Percentiles rank a stretch among this genome's conserved stretches.
phyloP scores from a whole-genome alignment of 371 early-diverging fungal genomes.

The Smittium mucronatum region DNA sequence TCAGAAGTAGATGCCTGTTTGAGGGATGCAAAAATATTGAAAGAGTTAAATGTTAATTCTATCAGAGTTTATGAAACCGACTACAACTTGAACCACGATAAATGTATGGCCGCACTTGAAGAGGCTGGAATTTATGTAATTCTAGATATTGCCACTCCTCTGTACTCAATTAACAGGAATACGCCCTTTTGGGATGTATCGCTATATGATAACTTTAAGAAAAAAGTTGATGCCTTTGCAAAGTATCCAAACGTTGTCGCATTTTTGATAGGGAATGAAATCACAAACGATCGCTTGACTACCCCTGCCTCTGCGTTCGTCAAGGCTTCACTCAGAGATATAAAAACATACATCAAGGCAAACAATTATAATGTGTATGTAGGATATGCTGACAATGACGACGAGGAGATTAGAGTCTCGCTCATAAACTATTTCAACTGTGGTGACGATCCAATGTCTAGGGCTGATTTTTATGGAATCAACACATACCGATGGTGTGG shows the following conservation, averaged over 20 bases:
- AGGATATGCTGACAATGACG: slow-evolving; percentile 70
- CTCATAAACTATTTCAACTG: slow-evolving; percentile 61
- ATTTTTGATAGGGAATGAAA: slow-evolving; percentile 73
- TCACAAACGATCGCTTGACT: slow-evolving; percentile 49
- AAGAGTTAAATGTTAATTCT: slow-evolving; percentile 53
- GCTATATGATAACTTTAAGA: slow-evolving; percentile 40
- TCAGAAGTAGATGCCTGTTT: slow-evolving; percentile 45
- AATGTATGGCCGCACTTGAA: slow-evolving; percentile 56
- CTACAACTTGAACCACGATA: slow-evolving; percentile 47
- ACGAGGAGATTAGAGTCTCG: slow-evolving; percentile 48
- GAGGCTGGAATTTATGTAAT: slow-evolving; percentile 57
- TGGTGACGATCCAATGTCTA: slow-evolving; percentile 41
- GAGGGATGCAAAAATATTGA: slow-evolving; percentile 51
- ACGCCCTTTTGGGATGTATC: slow-evolving; percentile 48
- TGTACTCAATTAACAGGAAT: slow-evolving; percentile 48
- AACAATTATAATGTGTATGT: slow-evolving; percentile 47
- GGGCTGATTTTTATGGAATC: slow-evolving; percentile 59
- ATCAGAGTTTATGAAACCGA: slow-evolving; percentile 70
- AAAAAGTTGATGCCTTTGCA: slow-evolving; percentile 51
- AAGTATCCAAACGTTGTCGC: slow-evolving; percentile 50
- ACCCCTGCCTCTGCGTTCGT: slow-evolving; percentile 57
- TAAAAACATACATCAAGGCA: slow-evolving; percentile 44
- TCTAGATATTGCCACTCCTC: slow-evolving; percentile 50
- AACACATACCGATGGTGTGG: slow-evolving; percentile 38
- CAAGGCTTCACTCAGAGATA: slow-evolving; percentile 57